These are phyloP conservation scores for Hericium rajendrae DNA, from an alignment of 768 basidiomycete genomes.

Conservation along the genomic window DNA sequence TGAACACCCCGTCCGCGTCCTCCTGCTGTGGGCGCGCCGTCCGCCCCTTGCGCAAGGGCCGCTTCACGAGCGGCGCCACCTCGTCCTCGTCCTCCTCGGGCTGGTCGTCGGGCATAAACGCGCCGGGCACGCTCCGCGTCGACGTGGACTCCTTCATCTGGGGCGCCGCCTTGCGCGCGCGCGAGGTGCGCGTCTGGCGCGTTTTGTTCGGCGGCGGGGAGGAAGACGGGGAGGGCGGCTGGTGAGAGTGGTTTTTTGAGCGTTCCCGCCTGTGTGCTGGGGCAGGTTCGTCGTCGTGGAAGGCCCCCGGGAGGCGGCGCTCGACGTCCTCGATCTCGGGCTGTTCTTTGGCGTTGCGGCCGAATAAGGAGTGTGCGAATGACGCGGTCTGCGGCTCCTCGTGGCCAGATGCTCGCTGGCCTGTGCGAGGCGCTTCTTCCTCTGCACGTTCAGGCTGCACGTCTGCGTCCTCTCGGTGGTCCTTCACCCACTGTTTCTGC, in stretches of 20 bases:
- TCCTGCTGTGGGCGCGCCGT: constrained; percentile 1
- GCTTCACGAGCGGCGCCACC: constrained; percentile 12
- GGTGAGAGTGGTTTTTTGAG: constrained; percentile 1
- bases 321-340: background rate
- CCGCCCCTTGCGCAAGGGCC: constrained; percentile 3
- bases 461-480: background rate
- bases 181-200: constrained; percentile 1
- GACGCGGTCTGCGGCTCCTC: background rate
- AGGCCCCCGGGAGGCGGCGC: background rate
- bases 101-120: background rate
- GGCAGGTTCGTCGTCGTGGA: background rate
- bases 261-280: background rate
- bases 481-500: too few relatives aligned
- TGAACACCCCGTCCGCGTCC: background rate
- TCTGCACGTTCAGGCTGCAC: background rate
- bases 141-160: background rate
- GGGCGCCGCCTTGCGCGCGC: constrained; percentile 3
- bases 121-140: background rate
- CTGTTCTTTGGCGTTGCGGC: background rate
- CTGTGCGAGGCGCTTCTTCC: background rate
- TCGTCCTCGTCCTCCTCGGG: constrained; percentile 10
- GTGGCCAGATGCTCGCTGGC: background rate
- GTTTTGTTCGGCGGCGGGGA: constrained; percentile 7
- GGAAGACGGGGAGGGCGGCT: constrained; percentile 8
- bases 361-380: background rate